phyloP scores from a whole-genome alignment of 164 flowering plant species.

The Umbellularia californica region DNA sequence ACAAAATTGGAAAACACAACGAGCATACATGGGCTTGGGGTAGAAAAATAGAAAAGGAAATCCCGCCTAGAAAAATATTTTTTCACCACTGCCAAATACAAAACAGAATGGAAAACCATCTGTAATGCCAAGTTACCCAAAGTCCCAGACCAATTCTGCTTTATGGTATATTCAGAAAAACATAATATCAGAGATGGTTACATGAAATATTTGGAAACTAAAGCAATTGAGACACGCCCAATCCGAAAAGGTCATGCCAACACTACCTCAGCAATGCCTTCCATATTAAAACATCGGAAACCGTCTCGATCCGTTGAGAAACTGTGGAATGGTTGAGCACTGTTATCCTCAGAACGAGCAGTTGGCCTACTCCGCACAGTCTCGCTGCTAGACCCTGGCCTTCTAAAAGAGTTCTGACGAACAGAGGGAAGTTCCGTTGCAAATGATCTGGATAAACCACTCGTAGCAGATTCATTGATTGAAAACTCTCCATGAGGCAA shows the following conservation, averaged over 20 bases:
- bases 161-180: neutral
- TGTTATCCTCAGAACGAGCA: constrained; percentile 36
- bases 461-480: constrained; percentile 11
- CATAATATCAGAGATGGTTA: neutral
- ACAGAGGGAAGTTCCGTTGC: constrained; percentile 23
- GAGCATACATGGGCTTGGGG: too few species aligned
- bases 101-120: neutral
- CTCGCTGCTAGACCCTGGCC: constrained; percentile 35
- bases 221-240: neutral
- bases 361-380: constrained; percentile 24
- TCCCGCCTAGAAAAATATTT: neutral
- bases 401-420: constrained; percentile 21
- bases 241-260: neutral
- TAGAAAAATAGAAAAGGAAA: too few species aligned
- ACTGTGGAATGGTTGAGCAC: constrained; percentile 25
- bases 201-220: neutral
- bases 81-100: neutral
- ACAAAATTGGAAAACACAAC: too few species aligned
- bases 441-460: constrained; percentile 27
- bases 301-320: constrained; percentile 37
- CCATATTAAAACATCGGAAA: constrained; percentile 45
- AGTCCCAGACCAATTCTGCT: neutral
- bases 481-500: constrained; percentile 27
- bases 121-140: neutral
- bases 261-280: constrained; percentile 79